Percentiles rank a stretch among this genome's conserved stretches.
These are phyloP conservation scores for Vigna hirtella DNA, from an alignment of 306 rosid genomes.

Conservation along the genomic window DNA sequence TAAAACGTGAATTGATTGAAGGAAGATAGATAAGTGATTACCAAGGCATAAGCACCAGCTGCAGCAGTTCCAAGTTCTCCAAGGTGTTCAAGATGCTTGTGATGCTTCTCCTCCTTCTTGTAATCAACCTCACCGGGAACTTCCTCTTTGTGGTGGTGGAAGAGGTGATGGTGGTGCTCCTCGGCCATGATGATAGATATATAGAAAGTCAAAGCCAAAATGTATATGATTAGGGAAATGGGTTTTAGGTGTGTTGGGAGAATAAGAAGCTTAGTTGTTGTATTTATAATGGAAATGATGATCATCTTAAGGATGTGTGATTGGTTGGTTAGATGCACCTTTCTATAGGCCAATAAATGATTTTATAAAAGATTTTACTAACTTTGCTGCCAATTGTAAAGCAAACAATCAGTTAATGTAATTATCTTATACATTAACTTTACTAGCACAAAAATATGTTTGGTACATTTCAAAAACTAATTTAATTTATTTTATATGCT, in stretches of 20 bases:
- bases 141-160: conserved; percentile 61
- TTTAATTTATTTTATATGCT: too few relatives aligned
- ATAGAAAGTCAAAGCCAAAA: neutral
- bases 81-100: conserved; percentile 68
- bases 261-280: neutral
- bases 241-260: conserved; percentile 22
- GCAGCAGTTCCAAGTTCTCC: conserved; percentile 62
- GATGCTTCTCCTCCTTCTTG: conserved; percentile 76
- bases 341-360: conserved; percentile 39
- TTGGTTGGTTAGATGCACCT: conserved; percentile 17
- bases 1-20: neutral
- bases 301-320: conserved; percentile 11
- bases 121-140: conserved; percentile 57
- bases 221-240: conserved; percentile 4
- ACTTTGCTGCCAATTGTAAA: too few relatives aligned
- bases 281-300: conserved; percentile 38
- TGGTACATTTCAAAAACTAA: too few relatives aligned
- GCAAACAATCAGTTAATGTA: too few relatives aligned
- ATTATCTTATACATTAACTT: too few relatives aligned
- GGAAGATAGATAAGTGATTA: conserved; percentile 29
- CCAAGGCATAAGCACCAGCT: conserved; percentile 81
- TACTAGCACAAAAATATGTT: too few relatives aligned
- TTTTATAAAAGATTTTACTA: neutral
- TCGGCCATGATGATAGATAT: conserved; percentile 58
- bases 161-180: conserved; percentile 58